A percentile compares a stretch with the other conserved stretches of the same genome.
Conservation (phyloP, 345 rosid species). For the Fremontodendron californicum region DNA sequence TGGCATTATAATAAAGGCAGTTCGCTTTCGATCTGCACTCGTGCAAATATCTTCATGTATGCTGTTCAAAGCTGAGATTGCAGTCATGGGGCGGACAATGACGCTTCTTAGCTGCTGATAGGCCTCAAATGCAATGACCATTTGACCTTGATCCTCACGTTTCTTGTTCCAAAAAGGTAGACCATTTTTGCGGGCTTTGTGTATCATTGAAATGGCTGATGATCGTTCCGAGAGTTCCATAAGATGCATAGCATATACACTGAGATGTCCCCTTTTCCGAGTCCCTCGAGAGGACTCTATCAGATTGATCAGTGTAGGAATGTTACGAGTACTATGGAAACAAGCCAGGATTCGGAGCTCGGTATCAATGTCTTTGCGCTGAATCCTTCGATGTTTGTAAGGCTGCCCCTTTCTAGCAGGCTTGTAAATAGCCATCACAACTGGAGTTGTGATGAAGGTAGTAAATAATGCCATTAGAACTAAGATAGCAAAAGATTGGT, state of each 20-base stretch:
- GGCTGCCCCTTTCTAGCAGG: slow-evolving; percentile 41
- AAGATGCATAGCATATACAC: slow-evolving; percentile 65
- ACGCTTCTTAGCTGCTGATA: slow-evolving; percentile 62
- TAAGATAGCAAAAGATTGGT: slow-evolving; percentile 51
- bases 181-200: slow-evolving; percentile 65
- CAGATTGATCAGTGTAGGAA: slow-evolving; percentile 54
- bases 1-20: slow-evolving; percentile 54
- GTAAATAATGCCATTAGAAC: slow-evolving; percentile 65
- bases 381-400: slow-evolving; percentile 34
- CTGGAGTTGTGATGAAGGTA: slow-evolving; percentile 61
- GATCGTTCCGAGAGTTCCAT: slow-evolving; percentile 80
- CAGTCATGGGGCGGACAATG: slow-evolving; percentile 74
- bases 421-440: slow-evolving; percentile 54
- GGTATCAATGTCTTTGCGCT: slow-evolving; percentile 29
- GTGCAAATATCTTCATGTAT: slow-evolving; percentile 65
- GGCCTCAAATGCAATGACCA: slow-evolving; percentile 64
- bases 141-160: slow-evolving; percentile 37
- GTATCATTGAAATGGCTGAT: slow-evolving; percentile 73
- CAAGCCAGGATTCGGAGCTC: slow-evolving; percentile 47
- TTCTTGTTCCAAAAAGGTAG: slow-evolving; percentile 67
- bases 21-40: slow-evolving; percentile 55
- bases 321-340: slow-evolving; percentile 45
- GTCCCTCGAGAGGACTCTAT: slow-evolving; percentile 65
- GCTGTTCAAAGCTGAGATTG: slow-evolving; percentile 50
- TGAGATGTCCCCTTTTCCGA: slow-evolving; percentile 42